A percentile compares a stretch with the other conserved stretches of the same genome.
Conservation (phyloP, 495 filamentous ascomycete species). For the Xylaria telfairii region DNA sequence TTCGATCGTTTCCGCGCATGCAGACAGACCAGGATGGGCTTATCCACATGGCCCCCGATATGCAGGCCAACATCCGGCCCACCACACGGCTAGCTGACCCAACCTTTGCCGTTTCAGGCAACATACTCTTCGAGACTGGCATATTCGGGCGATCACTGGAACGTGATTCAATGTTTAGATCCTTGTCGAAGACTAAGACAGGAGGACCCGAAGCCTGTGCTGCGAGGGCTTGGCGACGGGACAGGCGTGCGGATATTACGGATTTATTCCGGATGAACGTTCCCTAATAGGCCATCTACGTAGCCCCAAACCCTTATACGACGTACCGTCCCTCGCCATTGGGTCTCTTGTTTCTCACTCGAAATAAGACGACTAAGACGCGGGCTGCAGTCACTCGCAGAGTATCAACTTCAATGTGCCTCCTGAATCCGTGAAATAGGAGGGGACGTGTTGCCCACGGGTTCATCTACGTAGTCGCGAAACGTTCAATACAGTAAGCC, state of each 20-base stretch:
- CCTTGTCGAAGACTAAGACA: conserved; percentile 33
- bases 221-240: conserved; percentile 25
- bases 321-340: not conserved
- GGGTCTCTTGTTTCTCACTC: not conserved
- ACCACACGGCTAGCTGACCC: conserved; percentile 38
- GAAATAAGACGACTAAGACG: too few relatives aligned
- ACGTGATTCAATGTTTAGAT: conserved; percentile 41
- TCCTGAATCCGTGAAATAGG: conserved; percentile 1
- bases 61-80: conserved; percentile 44
- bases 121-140: conserved; percentile 42
- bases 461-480: conserved; percentile 15
- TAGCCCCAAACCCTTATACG: conserved; percentile 1
- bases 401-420: not conserved
- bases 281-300: not conserved
- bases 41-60: conserved; percentile 38
- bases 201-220: conserved; percentile 22
- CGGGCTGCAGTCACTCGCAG: conserved; percentile 5
- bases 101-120: conserved; percentile 36
- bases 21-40: conserved; percentile 39
- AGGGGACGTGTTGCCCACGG: conserved; percentile 11
- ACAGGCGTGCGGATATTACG: conserved; percentile 3
- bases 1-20: conserved; percentile 41
- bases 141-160: conserved; percentile 46
- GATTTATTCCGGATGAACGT: conserved; percentile 22
- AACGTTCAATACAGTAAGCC: conserved; percentile 1